Base-by-base conservation (phyloP, 73 alveolate genomes). In the Tetrahymena thermophila region DNA sequence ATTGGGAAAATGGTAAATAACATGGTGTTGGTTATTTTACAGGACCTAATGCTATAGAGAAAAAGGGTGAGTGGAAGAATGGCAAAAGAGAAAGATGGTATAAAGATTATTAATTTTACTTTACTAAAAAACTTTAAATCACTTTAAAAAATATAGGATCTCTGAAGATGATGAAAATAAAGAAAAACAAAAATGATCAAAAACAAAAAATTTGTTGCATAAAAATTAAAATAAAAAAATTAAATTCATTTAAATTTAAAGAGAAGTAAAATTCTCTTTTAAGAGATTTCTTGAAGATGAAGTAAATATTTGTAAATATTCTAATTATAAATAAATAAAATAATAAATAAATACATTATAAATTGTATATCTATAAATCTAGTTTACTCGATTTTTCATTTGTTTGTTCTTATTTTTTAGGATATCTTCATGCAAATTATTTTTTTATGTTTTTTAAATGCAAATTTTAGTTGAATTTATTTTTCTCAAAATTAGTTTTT, bases 51-150 rank as follows among this genome's bases (percentile, higher is more conserved):
- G 89, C 56, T 93, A 34, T 57, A 56, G 97, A 95, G 84, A 93
- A 95, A 35, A 85, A 95, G n/a, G 97, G 97, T 9, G 97, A 95
- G 43, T 95, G 97, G 97, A 43, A 94, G 58, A 96, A 95, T 35
- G 97, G 97, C 4, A 95, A 95, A 44, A 95, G 97, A 93, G 93
- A 93, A n/a, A 94, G 93, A 17, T 95, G 97, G 97, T n/a, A 93
- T 40, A 0, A 89, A n/a, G 84, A 95, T 56, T 56, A 23, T 56
- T 25, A 6, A 56, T 31, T 71, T 71, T 1, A 17, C 23, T 28
- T n/a, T 5, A 8, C n/a, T 15, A 57, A 5, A 28, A 3, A 57
- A 13, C 4, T 16, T 57, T n/a, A 10, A 57, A 57, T 19, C 1
- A n/a, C 4, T 57, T 43, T 5, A 16, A 43, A 4, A 43, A 43